Conservation (phyloP, 805 yeast species). For the Metschnikowia peoriensis region DNA sequence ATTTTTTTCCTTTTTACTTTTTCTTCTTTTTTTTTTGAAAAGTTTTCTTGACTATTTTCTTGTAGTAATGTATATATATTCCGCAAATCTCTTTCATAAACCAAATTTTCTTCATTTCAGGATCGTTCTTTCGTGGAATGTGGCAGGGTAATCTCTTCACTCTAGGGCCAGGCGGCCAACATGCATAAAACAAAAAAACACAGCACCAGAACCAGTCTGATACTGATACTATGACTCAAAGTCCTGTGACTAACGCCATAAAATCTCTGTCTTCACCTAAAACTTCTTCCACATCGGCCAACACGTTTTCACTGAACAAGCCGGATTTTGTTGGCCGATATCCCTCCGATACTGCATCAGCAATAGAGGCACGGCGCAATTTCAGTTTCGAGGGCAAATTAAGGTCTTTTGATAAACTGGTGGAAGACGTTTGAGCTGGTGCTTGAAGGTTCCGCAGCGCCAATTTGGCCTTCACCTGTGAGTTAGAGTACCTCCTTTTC, state of each 20-base stretch:
- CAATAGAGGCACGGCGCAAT: slow-evolving; percentile 63
- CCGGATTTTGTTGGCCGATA: slow-evolving; percentile 74
- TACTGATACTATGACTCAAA: slow-evolving; percentile 7
- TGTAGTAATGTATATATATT: too few relatives aligned
- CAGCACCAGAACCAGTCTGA: slow-evolving; percentile 8
- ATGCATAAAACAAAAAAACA: not conserved
- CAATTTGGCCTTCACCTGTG: slow-evolving; percentile 15
- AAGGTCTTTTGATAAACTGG: slow-evolving; percentile 13
- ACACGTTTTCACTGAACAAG: slow-evolving; percentile 68
- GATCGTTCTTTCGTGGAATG: not conserved
- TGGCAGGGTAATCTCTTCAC: not conserved
- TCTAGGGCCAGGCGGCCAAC: too few relatives aligned
- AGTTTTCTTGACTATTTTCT: too few relatives aligned
- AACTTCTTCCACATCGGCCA: slow-evolving; percentile 72
- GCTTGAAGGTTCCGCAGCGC: slow-evolving; percentile 14
- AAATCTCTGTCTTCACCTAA: slow-evolving; percentile 51
- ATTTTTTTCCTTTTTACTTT: not conserved
- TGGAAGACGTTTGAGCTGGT: slow-evolving; percentile 5
- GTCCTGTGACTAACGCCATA: slow-evolving; percentile 40
- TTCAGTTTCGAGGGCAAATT: slow-evolving; percentile 30
- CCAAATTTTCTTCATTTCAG: not conserved
- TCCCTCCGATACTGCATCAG: slow-evolving; percentile 76
- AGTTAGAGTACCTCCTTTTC: slow-evolving; percentile 12
- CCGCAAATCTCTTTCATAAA: not conserved
- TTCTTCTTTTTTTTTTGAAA: not conserved